A percentile compares a stretch with the other conserved stretches of the same genome.
phyloP scores from a whole-genome alignment of 2,329 filamentous ascomycete genomes.

The Reticulascus tulasneorum region DNA sequence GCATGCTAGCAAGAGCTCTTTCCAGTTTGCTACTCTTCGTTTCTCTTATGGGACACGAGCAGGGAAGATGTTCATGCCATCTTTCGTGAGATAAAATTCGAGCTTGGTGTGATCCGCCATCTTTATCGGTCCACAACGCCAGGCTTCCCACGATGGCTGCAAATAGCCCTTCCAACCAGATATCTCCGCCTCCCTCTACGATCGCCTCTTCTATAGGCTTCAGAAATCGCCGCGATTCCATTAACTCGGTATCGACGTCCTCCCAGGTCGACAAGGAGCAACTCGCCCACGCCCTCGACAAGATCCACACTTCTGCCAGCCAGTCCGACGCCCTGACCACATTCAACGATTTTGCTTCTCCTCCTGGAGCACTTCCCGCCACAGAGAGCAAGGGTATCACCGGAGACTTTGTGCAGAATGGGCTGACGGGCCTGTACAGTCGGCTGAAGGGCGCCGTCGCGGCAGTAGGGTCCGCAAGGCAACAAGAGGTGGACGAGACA shows the following conservation, averaged over 20 bases:
- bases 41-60: no score
- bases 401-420: constrained; percentile 75
- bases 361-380: constrained; percentile 53
- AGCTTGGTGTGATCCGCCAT: no score
- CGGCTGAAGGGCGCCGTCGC: constrained; percentile 80
- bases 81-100: no score
- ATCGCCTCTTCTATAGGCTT: constrained; percentile 25
- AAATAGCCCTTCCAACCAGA: constrained; percentile 24
- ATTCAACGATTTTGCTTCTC: constrained; percentile 85
- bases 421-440: constrained; percentile 84
- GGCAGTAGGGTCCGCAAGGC: constrained; percentile 50
- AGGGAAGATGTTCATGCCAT: no score
- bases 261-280: constrained; percentile 62
- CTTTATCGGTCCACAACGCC: no score
- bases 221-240: constrained; percentile 33
- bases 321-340: constrained; percentile 81
- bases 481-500: constrained; percentile 38
- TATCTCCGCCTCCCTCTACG: constrained; percentile 25
- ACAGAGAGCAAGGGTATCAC: constrained; percentile 67
- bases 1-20: no score
- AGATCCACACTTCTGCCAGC: constrained; percentile 86
- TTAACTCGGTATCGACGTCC: constrained; percentile 36
- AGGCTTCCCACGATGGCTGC: constrained; percentile 28
- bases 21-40: no score
- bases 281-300: constrained; percentile 72